A percentile compares a stretch with the other conserved stretches of the same genome.
phyloP scores from a whole-genome alignment of 805 yeast species.

The Lachancea sp. region DNA sequence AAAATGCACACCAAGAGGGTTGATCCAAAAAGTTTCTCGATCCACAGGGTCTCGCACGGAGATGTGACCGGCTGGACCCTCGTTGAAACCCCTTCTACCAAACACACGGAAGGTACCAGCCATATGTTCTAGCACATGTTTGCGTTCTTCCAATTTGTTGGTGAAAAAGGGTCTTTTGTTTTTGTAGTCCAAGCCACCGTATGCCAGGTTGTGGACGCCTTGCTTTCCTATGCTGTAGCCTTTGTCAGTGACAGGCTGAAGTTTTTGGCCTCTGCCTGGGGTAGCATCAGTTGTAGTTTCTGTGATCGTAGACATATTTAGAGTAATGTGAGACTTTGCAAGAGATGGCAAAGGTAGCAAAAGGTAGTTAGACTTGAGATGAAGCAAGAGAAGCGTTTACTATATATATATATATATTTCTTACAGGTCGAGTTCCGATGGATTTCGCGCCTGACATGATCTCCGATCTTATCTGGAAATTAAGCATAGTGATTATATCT shows the following conservation, averaged over 20 bases:
- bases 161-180: slow-evolving; percentile 17
- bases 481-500: no score
- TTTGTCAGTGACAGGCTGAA: slow-evolving; percentile 1
- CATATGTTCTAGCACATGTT: slow-evolving; percentile 48
- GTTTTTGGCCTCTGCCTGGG: neutral
- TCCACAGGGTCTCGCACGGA: slow-evolving; percentile 79
- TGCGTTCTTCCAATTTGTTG: slow-evolving; percentile 17
- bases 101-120: slow-evolving; percentile 82
- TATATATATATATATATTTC: no score
- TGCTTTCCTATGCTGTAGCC: slow-evolving; percentile 11
- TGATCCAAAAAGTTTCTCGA: slow-evolving; percentile 81
- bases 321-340: no score
- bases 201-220: slow-evolving; percentile 19
- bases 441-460: no score
- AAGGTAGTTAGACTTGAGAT: no score
- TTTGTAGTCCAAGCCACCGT: slow-evolving; percentile 15
- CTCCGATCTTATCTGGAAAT: no score
- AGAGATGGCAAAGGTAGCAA: no score
- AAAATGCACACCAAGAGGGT: slow-evolving; percentile 79
- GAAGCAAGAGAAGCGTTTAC: no score
- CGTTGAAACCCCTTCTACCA: slow-evolving; percentile 69
- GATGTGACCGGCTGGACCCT: slow-evolving; percentile 83
- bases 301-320: neutral
- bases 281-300: neutral
- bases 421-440: no score